A percentile compares a stretch with the other conserved stretches of the same genome.
These are phyloP conservation scores for Penicillium rolfsii DNA, from an alignment of 2,329 filamentous ascomycete genomes.

Conservation along the genomic window DNA sequence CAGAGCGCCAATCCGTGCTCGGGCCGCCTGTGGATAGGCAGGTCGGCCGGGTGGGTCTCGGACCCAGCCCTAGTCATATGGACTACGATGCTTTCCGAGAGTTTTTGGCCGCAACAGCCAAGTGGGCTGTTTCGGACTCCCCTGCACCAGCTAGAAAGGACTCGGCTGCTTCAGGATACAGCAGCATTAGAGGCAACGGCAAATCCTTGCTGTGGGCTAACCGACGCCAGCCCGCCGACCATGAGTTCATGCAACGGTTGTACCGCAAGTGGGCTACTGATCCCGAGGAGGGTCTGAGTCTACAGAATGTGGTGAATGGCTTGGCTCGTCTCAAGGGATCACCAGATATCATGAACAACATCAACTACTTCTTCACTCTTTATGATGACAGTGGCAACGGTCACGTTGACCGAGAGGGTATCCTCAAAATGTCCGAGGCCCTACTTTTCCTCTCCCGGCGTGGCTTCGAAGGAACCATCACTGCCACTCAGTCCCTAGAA, in stretches of 20 bases:
- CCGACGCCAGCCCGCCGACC: conserved; percentile 73
- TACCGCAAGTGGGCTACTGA: conserved; percentile 89
- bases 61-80: conserved; percentile 89
- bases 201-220: conserved; percentile 60
- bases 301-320: conserved; percentile 91
- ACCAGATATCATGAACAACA: conserved; percentile 95
- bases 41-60: conserved; percentile 83
- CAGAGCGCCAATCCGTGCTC: conserved; percentile 45
- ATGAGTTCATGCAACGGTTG: conserved; percentile 88
- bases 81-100: conserved; percentile 96
- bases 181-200: conserved; percentile 58
- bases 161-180: conserved; percentile 49
- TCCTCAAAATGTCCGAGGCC: conserved; percentile 90
- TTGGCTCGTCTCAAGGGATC: conserved; percentile 90
- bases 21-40: conserved; percentile 64
- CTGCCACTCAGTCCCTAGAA: conserved; percentile 63
- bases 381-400: conserved; percentile 94
- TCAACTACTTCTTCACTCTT: conserved; percentile 96
- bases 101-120: conserved; percentile 84
- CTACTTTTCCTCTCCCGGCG: conserved; percentile 88
- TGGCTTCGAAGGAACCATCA: conserved; percentile 76
- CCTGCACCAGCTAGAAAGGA: conserved; percentile 63
- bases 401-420: conserved; percentile 91
- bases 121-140: conserved; percentile 90
- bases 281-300: conserved; percentile 72